Conservation (phyloP, 2,329 filamentous ascomycete genomes). For the Pyrenophora teres region DNA sequence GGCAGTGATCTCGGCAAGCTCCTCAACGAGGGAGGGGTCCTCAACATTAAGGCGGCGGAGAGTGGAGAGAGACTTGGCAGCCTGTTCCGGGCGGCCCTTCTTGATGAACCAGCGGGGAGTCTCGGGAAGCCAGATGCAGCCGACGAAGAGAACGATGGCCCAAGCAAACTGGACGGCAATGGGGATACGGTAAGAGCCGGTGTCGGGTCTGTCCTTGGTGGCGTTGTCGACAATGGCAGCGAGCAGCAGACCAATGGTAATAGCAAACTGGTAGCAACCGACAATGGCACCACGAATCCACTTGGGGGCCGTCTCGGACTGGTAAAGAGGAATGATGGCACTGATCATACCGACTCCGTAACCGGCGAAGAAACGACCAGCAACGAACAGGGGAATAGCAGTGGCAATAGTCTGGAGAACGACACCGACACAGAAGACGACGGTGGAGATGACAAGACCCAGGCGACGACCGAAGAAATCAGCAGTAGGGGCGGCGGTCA, state of each 20-base stretch:
- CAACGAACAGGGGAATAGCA: slow-evolving; percentile 45
- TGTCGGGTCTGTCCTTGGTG: slow-evolving; percentile 60
- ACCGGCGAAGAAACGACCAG: slow-evolving; percentile 50
- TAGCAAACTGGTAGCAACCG: slow-evolving; percentile 70
- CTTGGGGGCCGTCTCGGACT: slow-evolving; percentile 73
- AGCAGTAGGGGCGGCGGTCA: slow-evolving; percentile 68
- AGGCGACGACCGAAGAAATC: slow-evolving; percentile 73
- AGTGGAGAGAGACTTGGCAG: slow-evolving; percentile 65
- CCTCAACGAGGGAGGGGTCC: slow-evolving; percentile 63
- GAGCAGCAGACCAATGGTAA: slow-evolving; percentile 72
- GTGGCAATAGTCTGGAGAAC: slow-evolving; percentile 47
- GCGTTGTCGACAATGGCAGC: slow-evolving; percentile 70
- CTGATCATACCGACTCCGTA: slow-evolving; percentile 50
- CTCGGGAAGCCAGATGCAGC: slow-evolving; percentile 68
- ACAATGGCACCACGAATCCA: slow-evolving; percentile 75
- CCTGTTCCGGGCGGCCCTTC: slow-evolving; percentile 63
- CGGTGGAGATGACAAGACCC: slow-evolving; percentile 53
- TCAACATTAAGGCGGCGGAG: slow-evolving; percentile 66
- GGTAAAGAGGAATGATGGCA: slow-evolving; percentile 65
- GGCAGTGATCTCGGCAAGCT: slow-evolving; percentile 66
- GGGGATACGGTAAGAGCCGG: slow-evolving; percentile 75
- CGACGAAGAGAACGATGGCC: slow-evolving; percentile 70
- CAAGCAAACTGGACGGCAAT: slow-evolving; percentile 76
- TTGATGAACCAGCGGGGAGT: slow-evolving; percentile 76
- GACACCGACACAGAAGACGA: slow-evolving; percentile 48